Evolutionary conservation across 2,329 filamentous ascomycete genomes (phyloP).

Genomic region (Pseudogymnoascus sp.): DNA sequence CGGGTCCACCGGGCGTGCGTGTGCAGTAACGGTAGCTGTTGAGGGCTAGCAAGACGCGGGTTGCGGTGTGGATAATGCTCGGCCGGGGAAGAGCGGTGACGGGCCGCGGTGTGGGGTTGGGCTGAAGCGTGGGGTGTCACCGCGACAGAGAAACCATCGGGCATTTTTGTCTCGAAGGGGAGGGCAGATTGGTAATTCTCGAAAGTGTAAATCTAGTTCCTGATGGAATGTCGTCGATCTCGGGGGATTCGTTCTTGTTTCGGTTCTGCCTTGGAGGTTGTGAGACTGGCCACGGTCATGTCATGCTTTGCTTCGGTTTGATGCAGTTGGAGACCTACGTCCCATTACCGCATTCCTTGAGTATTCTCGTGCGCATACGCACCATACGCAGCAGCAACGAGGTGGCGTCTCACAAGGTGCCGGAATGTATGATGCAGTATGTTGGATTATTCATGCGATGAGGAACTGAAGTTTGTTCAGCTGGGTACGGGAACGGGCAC

Average conservation of each 20-base stretch:
- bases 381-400: background rate
- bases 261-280: background rate
- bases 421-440: background rate
- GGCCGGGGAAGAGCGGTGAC: conserved; percentile 8
- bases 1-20: background rate
- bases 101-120: conserved; percentile 6
- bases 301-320: background rate
- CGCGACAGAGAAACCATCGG: background rate
- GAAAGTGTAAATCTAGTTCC: background rate
- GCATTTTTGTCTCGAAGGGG: background rate
- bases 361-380: background rate
- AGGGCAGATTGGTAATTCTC: background rate
- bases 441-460: background rate
- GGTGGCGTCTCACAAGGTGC: background rate
- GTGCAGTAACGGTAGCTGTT: background rate
- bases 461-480: background rate
- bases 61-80: conserved; percentile 1
- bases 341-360: background rate
- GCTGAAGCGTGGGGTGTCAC: background rate
- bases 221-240: background rate
- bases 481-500: background rate
- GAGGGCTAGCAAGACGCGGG: background rate
- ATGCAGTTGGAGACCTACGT: background rate
- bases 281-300: background rate
- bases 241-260: background rate